Base-by-base conservation (phyloP, 495 filamentous ascomycete genomes). In the Penicillium nucicola region DNA sequence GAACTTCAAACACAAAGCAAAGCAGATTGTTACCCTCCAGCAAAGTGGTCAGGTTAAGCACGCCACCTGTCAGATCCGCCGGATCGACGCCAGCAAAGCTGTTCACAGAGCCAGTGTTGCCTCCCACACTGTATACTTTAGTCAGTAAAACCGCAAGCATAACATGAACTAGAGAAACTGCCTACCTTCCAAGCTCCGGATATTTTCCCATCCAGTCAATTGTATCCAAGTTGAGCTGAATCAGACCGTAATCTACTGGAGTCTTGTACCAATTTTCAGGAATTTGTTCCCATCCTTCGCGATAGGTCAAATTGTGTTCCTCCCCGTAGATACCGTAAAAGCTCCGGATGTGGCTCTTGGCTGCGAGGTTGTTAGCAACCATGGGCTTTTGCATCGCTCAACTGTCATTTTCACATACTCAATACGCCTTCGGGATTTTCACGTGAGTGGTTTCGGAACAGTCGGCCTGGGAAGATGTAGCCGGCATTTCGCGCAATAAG, bases 181-280 rank as follows among this genome's bases (percentile, higher is more conserved):
- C 64, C 57, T 52, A 73, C 55, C 62, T 60, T 38, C 60, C 55
- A 38, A 75, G 54, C 31, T 78, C 72, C 6, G 66, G 66, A 35
- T 77, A 65, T 38, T 64, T 60, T 3, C 38, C 6, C 10, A 71
- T 52, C 56, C 65, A 78, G 3, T 55, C 61, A 45, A 77, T 59
- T 3, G 66, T 62, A 48, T 80, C 76, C 15, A 70, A 28, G 30
- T 77, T 73, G 7, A 72, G 52, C 5, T 58, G 50, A n/a, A 70
- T 32, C 2, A 67, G 52, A 6, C 62, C 66, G 40, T 72, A 68
- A 43, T 74, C 73, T 0, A 65, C 48, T 15, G 70, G 61, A 4
- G 78, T 72, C 39, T 75, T 77, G 64, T 84, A 84, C 81, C 79
- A 85, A 53, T 85, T 85, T 22, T 80, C 69, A 0, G 83, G 82